Percentiles rank a stretch among this genome's conserved stretches.
These are phyloP conservation scores for Turritis glabra DNA, from an alignment of 345 rosid species.

Conservation along the genomic window DNA sequence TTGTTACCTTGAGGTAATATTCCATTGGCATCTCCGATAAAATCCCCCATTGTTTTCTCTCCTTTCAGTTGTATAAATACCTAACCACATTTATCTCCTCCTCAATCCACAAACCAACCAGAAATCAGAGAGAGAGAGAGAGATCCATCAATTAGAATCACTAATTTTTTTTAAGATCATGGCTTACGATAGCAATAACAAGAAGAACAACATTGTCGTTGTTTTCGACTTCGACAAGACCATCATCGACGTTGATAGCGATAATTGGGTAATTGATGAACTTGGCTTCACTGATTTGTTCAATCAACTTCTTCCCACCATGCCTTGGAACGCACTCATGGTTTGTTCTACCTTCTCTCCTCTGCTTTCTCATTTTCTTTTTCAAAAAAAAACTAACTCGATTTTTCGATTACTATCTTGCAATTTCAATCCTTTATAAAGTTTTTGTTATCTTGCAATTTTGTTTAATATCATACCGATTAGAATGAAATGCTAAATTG, in stretches of 20 bases:
- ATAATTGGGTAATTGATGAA: slow-evolving; percentile 77
- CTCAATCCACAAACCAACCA: slow-evolving; percentile 24
- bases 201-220: slow-evolving; percentile 45
- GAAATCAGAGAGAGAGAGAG: neutral
- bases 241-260: slow-evolving; percentile 83
- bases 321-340: slow-evolving; percentile 94
- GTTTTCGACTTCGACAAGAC: slow-evolving; percentile 91
- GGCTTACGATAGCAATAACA: slow-evolving; percentile 28
- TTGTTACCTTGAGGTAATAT: slow-evolving; percentile 44
- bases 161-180: slow-evolving; percentile 11
- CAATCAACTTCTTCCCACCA: slow-evolving; percentile 80
- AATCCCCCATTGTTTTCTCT: slow-evolving; percentile 22
- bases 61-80: slow-evolving; percentile 45
- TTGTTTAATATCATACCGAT: neutral
- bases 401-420: neutral
- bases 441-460: neutral
- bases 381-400: neutral
- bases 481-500: neutral
- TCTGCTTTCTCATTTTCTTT: neutral
- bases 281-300: slow-evolving; percentile 74
- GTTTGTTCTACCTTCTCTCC: slow-evolving; percentile 36
- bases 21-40: slow-evolving; percentile 47
- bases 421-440: neutral
- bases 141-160: neutral
- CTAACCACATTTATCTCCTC: slow-evolving; percentile 1